These are phyloP conservation scores for Aegilops speltoides DNA, from an alignment of 176 grass and related monocot genomes.

Conservation along the genomic window DNA sequence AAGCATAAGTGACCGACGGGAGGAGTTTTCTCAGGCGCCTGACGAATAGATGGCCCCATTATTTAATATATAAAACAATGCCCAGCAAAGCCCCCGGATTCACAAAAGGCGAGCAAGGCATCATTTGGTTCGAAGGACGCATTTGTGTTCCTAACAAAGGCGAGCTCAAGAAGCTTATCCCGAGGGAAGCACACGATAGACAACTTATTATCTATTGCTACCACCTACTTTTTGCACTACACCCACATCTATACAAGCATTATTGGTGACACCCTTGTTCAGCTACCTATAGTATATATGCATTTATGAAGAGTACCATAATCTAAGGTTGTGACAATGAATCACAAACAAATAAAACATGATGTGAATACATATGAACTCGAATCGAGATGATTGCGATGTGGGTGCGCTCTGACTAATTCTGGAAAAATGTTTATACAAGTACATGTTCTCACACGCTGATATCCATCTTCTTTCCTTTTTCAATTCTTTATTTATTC, in stretches of 20 bases:
- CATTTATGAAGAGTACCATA: neutral
- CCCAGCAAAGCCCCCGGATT: no score
- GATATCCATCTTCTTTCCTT: neutral
- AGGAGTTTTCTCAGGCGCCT: no score
- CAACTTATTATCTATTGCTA: constrained; percentile 9
- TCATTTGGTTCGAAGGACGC: no score
- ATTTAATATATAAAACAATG: no score
- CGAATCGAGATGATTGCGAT: constrained; percentile 31
- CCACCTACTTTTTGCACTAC: constrained; percentile 24
- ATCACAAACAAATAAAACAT: constrained; percentile 23
- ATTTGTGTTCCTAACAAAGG: no score
- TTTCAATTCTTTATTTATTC: constrained; percentile 26
- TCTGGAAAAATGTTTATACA: constrained; percentile 12
- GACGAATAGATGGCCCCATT: no score
- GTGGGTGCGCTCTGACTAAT: constrained; percentile 37
- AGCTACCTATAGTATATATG: no score
- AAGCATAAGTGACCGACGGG: no score
- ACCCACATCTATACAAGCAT: neutral
- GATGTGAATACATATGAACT: constrained; percentile 31
- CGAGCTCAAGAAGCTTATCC: no score
- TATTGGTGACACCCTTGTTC: no score
- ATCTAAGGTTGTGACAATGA: neutral
- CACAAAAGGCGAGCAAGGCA: no score
- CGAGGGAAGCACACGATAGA: no score
- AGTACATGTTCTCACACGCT: constrained; percentile 14